Conservation (phyloP, 2,329 filamentous ascomycete genomes). For the Metarhizium album region DNA sequence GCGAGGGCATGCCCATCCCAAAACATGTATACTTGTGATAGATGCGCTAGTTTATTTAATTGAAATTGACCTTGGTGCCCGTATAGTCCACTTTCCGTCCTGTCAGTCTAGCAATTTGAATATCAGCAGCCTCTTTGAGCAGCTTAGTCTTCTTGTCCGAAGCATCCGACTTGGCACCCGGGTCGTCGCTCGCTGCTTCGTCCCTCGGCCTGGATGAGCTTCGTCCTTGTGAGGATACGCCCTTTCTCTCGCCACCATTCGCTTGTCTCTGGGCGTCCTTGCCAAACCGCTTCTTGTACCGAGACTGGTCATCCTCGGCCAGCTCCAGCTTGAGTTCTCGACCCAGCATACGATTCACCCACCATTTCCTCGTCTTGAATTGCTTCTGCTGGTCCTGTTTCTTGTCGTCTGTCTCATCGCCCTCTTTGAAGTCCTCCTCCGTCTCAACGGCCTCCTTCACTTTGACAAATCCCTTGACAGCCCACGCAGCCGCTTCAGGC, state of each 20-base stretch:
- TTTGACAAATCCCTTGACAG: conserved; percentile 69
- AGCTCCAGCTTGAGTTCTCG: conserved; percentile 80
- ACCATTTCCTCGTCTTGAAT: conserved; percentile 59
- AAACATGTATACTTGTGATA: neutral
- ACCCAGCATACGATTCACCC: conserved; percentile 75
- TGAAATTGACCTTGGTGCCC: conserved; percentile 77
- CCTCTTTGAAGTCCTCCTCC: conserved; percentile 48
- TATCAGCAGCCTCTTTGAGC: conserved; percentile 33
- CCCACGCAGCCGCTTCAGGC: conserved; percentile 56
- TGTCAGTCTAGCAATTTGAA: conserved; percentile 53
- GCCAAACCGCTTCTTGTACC: conserved; percentile 91
- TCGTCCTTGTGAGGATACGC: conserved; percentile 23
- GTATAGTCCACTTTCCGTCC: conserved; percentile 68
- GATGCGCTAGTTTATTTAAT: conserved; percentile 35
- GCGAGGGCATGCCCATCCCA: conserved; percentile 6
- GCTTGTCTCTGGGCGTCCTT: conserved; percentile 46
- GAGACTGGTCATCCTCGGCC: conserved; percentile 77
- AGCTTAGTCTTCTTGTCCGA: conserved; percentile 24
- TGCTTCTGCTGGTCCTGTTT: conserved; percentile 33
- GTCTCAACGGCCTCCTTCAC: conserved; percentile 55
- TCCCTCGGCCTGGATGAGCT: conserved; percentile 24
- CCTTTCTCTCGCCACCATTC: conserved; percentile 10
- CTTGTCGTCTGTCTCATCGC: conserved; percentile 30
- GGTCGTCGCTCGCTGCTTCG: conserved; percentile 7
- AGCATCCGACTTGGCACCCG: conserved; percentile 8